Evolutionary conservation across 2,329 filamentous ascomycete species (phyloP), one percentile per base, ranked within the genome.

Genomic region (Ophiostoma fasciatum): DNA sequence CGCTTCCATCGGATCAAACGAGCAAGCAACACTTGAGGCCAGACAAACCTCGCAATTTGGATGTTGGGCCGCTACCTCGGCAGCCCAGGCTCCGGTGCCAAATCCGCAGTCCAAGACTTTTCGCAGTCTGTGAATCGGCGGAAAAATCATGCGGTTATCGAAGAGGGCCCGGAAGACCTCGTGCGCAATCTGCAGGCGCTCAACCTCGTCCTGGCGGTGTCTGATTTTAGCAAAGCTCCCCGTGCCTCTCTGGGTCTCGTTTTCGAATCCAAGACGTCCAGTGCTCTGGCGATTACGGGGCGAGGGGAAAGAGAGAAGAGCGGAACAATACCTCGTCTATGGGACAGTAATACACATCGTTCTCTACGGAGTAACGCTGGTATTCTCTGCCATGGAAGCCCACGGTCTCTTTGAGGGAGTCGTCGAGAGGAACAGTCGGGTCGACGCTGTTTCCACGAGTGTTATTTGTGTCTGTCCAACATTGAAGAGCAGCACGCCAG

Each of bases 261-360:
- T n/a, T n/a, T n/a, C n/a, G n/a, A n/a, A n/a, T n/a, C n/a, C n/a
- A n/a, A n/a, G n/a, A n/a, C n/a, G n/a, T n/a, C n/a, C n/a, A n/a
- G n/a, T n/a, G n/a, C n/a, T n/a, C n/a, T n/a, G n/a, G n/a, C n/a
- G n/a, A n/a, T n/a, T n/a, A n/a, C n/a, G n/a, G n/a, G n/a, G n/a
- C n/a, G n/a, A n/a, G n/a, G n/a, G n/a, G n/a, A n/a, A n/a, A n/a
- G n/a, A n/a, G n/a, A n/a, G n/a, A n/a, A n/a, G n/a, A n/a, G n/a
- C n/a, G n/a, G n/a, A n/a, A n/a, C n/a, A n/a, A 47, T 62, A 82
- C 80, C 63, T 82, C 77, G 50, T 84, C 80, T 39, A 80, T 62
- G 8, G 80, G 80, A 31, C 63, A 70, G 46, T 80, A 77, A 51
- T 80, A 81, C 42, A 72, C 67, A 25, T 61, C 62, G 45, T 78